phyloP scores from a whole-genome alignment of 495 filamentous ascomycete species.

The Cercophora scortea region DNA sequence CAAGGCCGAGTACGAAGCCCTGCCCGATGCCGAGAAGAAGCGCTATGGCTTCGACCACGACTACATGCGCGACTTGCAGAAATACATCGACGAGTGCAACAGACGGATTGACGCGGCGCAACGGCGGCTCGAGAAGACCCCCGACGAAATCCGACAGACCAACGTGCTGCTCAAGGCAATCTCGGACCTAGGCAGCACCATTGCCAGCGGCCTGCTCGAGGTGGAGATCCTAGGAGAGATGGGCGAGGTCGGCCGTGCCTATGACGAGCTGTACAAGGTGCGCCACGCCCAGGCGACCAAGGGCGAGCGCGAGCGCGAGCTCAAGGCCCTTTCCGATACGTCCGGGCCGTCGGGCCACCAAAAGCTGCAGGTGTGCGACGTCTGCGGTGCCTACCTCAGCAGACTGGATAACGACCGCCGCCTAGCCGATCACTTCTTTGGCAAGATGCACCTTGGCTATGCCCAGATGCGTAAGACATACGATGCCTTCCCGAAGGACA shows the following conservation, averaged over 20 bases:
- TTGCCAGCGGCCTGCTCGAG: slow-evolving; percentile 78
- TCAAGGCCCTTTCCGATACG: slow-evolving; percentile 87
- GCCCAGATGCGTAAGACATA: slow-evolving; percentile 93
- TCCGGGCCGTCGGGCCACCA: slow-evolving; percentile 90
- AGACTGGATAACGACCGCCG: slow-evolving; percentile 89
- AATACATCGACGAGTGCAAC: slow-evolving; percentile 95
- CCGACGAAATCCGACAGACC: slow-evolving; percentile 96
- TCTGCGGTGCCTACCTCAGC: slow-evolving; percentile 84
- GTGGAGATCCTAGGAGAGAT: slow-evolving; percentile 78
- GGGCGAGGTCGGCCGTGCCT: slow-evolving; percentile 68
- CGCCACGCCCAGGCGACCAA: slow-evolving; percentile 73
- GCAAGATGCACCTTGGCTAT: slow-evolving; percentile 98
- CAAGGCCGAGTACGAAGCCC: slow-evolving; percentile 75
- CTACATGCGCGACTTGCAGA: slow-evolving; percentile 91
- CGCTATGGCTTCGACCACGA: slow-evolving; percentile 91
- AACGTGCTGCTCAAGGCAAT: slow-evolving; percentile 88
- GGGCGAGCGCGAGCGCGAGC: slow-evolving; percentile 75
- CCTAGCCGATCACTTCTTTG: slow-evolving; percentile 95
- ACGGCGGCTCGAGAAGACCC: slow-evolving; percentile 88
- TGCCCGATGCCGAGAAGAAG: slow-evolving; percentile 57
- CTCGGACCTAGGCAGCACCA: slow-evolving; percentile 66
- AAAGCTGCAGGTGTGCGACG: slow-evolving; percentile 97
- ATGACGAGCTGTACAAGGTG: slow-evolving; percentile 80
- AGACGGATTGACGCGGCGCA: slow-evolving; percentile 85
- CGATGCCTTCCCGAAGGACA: slow-evolving; percentile 78